phyloP scores from a whole-genome alignment of 106 monocot species.

The Acorus gramineus region DNA sequence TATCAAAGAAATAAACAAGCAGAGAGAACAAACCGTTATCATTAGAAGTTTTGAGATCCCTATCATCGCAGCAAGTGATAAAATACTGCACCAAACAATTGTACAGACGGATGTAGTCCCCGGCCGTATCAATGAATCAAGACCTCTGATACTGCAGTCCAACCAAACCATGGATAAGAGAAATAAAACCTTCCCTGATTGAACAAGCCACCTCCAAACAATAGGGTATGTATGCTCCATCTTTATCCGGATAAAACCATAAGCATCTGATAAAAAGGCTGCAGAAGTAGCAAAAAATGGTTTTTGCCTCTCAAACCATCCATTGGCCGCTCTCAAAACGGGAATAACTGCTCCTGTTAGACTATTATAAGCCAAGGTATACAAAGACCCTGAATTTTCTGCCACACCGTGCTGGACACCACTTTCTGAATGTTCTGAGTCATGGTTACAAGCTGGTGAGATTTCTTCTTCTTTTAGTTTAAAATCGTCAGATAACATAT shows the following conservation, averaged over 20 bases:
- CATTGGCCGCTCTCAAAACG: constrained; percentile 26
- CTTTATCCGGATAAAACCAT: constrained; percentile 24
- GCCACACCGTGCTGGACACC: constrained; percentile 10
- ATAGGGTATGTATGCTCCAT: constrained; percentile 44
- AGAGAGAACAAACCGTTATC: constrained; percentile 29
- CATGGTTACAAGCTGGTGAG: background rate
- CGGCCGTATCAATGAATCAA: constrained; percentile 67
- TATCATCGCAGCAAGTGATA: constrained; percentile 67
- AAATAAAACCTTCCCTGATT: constrained; percentile 45
- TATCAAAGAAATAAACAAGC: background rate
- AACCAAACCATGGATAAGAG: constrained; percentile 66
- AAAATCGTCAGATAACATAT: constrained; percentile 14
- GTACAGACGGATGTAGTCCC: constrained; percentile 78
- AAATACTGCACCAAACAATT: constrained; percentile 65
- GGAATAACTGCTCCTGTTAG: constrained; percentile 25
- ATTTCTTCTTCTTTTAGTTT: constrained; percentile 10
- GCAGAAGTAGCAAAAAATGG: constrained; percentile 33
- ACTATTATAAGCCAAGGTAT: constrained; percentile 15
- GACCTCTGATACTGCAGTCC: constrained; percentile 64
- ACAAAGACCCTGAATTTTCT: constrained; percentile 5
- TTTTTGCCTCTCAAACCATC: constrained; percentile 51
- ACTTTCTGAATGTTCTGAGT: background rate
- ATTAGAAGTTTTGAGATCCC: constrained; percentile 66
- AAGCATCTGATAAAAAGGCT: constrained; percentile 12
- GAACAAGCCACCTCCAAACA: constrained; percentile 38